A percentile compares a stretch with the other conserved stretches of the same genome.
Conservation (phyloP, 768 basidiomycete genomes). For the Amanita inopinata region DNA sequence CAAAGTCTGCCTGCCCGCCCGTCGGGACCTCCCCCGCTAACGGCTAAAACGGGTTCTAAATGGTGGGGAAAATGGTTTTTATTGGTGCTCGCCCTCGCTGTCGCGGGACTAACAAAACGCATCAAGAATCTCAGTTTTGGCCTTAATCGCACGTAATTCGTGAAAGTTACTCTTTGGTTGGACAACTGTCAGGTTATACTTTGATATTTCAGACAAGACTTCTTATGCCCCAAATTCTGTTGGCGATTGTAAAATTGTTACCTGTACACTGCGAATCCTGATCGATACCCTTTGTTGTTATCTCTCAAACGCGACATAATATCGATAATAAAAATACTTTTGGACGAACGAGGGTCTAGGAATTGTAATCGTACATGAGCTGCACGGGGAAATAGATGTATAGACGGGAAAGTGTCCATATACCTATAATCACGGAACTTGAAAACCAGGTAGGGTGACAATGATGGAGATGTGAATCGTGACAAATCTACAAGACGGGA, state of each 20-base stretch:
- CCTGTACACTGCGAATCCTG: too few species aligned
- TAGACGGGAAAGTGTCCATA: background rate
- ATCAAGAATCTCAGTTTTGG: constrained; percentile 24
- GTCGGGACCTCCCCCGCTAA: constrained; percentile 25
- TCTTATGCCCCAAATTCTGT: too few species aligned
- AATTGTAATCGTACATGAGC: too few species aligned
- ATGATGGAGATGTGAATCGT: background rate
- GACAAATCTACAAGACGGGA: constrained; percentile 5
- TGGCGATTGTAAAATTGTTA: too few species aligned
- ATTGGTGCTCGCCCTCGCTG: constrained; percentile 33
- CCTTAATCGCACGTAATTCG: background rate
- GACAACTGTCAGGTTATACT: too few species aligned
- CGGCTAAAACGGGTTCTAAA: constrained; percentile 14
- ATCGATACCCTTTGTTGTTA: too few species aligned
- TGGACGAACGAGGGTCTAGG: too few species aligned
- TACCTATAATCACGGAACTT: background rate
- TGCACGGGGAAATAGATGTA: background rate
- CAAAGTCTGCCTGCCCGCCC: constrained; percentile 36
- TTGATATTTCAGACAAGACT: too few species aligned
- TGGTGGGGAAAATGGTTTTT: constrained; percentile 41
- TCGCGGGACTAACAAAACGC: constrained; percentile 34
- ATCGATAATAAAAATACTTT: too few species aligned
- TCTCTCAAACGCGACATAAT: too few species aligned
- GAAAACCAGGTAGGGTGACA: too few species aligned
- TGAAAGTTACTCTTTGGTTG: background rate